Percentiles rank a stretch among this genome's conserved stretches.
phyloP scores from a whole-genome alignment of 2,329 filamentous ascomycete genomes.

The Paracorniculantispora psalliotae region DNA sequence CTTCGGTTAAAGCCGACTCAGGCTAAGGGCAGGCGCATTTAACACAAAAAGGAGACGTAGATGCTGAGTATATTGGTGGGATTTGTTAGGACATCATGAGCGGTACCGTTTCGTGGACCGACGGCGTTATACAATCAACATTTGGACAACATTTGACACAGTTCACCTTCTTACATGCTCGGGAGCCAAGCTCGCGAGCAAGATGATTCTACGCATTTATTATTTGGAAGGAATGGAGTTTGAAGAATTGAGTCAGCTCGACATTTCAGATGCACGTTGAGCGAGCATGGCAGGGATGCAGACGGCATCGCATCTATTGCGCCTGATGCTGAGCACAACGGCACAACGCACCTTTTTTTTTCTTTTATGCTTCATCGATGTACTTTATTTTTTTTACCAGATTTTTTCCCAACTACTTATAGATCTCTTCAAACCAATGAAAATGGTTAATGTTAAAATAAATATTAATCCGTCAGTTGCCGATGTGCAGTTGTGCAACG shows the following conservation, averaged over 20 bases:
- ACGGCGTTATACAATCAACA: conserved; percentile 12
- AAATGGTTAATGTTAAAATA: neutral
- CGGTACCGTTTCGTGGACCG: conserved; percentile 8
- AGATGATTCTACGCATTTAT: conserved; percentile 8
- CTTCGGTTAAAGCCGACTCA: conserved; percentile 24
- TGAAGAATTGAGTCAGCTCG: neutral
- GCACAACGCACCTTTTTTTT: neutral
- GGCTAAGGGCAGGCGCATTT: neutral
- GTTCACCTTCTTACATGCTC: neutral
- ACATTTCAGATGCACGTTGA: conserved; percentile 4
- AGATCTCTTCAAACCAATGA: conserved; percentile 4
- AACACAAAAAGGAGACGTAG: neutral
- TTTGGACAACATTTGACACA: conserved; percentile 11
- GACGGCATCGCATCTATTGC: neutral
- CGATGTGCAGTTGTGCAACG: neutral
- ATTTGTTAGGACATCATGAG: conserved; percentile 9
- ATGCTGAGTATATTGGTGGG: neutral
- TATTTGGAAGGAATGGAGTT: conserved; percentile 4
- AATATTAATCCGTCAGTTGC: neutral
- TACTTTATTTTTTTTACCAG: conserved; percentile 6
- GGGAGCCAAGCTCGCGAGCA: neutral
- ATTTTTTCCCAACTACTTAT: conserved; percentile 1
- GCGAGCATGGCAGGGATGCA: neutral
- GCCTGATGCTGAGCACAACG: neutral
- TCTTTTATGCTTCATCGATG: conserved; percentile 4